phyloP scores from a whole-genome alignment of 116 monocot genomes.

The Cymodocea nodosa region DNA sequence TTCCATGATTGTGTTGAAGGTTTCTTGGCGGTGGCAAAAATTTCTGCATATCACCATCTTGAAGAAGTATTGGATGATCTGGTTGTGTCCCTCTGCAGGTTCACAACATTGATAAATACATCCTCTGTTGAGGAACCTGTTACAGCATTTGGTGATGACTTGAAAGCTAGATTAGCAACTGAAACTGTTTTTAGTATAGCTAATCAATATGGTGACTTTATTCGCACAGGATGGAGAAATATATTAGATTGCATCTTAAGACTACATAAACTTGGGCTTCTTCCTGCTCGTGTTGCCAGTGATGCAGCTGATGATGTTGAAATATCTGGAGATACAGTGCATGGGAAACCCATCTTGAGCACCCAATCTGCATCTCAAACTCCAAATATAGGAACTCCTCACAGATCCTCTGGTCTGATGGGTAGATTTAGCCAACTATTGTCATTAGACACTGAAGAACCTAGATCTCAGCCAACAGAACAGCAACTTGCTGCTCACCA shows the following conservation, averaged over 20 bases:
- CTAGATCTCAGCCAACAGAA: constrained; percentile 66
- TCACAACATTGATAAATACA: constrained; percentile 47
- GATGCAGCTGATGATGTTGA: constrained; percentile 73
- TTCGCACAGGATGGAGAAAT: constrained; percentile 64
- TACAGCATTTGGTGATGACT: constrained; percentile 59
- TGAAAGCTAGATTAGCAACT: constrained; percentile 62
- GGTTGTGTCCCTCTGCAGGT: constrained; percentile 68
- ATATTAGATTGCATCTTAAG: constrained; percentile 69
- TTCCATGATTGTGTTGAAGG: constrained; percentile 50
- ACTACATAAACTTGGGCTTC: constrained; percentile 62
- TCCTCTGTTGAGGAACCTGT: constrained; percentile 48
- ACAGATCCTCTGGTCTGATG: constrained; percentile 69
- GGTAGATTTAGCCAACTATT: constrained; percentile 82
- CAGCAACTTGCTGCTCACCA: constrained; percentile 79
- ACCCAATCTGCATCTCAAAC: constrained; percentile 37
- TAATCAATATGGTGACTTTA: constrained; percentile 62
- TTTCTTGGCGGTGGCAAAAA: constrained; percentile 58
- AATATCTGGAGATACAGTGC: constrained; percentile 17
- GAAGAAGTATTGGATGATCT: constrained; percentile 67
- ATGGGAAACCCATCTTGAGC: constrained; percentile 40
- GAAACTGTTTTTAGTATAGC: constrained; percentile 62
- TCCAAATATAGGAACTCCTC: constrained; percentile 40
- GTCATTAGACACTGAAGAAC: constrained; percentile 70
- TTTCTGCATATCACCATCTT: constrained; percentile 62
- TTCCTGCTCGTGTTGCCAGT: constrained; percentile 66